Conservation (phyloP, 1,284 basidiomycete genomes). For the Austroboletus novae-zelandiae region DNA sequence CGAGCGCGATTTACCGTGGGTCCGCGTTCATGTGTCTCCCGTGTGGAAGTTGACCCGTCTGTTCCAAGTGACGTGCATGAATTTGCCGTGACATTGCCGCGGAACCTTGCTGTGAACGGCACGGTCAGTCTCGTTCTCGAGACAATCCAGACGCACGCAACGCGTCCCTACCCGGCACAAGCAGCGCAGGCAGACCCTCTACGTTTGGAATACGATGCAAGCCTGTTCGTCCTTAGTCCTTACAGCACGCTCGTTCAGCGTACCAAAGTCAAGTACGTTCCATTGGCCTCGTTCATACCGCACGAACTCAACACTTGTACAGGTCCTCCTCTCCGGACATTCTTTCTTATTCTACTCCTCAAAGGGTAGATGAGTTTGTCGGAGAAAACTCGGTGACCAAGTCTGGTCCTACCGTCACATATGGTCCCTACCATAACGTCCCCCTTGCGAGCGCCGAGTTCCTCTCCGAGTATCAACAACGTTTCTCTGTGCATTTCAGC, state of each 20-base stretch:
- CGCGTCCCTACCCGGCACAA: slow-evolving; percentile 70
- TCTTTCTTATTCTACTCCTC: slow-evolving; percentile 65
- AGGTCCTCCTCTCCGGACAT: slow-evolving; percentile 70
- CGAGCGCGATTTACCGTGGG: slow-evolving; percentile 51
- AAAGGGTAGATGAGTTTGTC: slow-evolving; percentile 54
- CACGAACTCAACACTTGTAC: slow-evolving; percentile 5
- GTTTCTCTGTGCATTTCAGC: slow-evolving; percentile 76
- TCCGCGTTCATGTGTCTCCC: slow-evolving; percentile 1
- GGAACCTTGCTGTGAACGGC: slow-evolving; percentile 48
- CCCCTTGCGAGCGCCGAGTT: slow-evolving; percentile 59
- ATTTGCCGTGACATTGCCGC: slow-evolving; percentile 48
- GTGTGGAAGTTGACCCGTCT: slow-evolving; percentile 7
- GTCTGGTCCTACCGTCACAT: slow-evolving; percentile 79
- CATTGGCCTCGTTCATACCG: slow-evolving; percentile 4
- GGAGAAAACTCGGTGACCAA: slow-evolving; percentile 63
- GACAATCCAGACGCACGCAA: slow-evolving; percentile 72
- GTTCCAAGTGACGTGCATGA: slow-evolving; percentile 38
- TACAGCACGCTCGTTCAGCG: slow-evolving; percentile 81
- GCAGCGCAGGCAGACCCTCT: slow-evolving; percentile 81
- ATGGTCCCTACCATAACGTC: slow-evolving; percentile 82
- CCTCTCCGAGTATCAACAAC: slow-evolving; percentile 58
- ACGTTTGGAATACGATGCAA: slow-evolving; percentile 73
- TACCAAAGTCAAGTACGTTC: slow-evolving; percentile 77
- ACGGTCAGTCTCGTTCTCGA: slow-evolving; percentile 76
- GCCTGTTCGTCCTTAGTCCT: slow-evolving; percentile 78